A percentile compares a stretch with the other conserved stretches of the same genome.
Conservation (phyloP, 139 green algal species). For the Micromonas pusilla region DNA sequence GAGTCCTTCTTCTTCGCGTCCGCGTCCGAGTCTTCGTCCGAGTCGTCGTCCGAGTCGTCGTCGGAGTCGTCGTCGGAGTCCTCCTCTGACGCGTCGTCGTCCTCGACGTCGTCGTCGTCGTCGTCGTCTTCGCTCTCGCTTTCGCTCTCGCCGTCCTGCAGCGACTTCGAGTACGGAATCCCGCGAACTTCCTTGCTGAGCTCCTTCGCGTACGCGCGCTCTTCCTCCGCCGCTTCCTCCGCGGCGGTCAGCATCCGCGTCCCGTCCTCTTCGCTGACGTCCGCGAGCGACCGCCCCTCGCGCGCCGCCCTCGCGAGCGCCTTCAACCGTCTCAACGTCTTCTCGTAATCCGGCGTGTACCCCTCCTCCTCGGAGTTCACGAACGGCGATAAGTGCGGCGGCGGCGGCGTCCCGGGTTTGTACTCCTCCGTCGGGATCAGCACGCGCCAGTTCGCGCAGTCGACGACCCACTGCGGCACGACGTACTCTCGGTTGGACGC, state of each 20-base stretch:
- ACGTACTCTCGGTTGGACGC: constrained; percentile 70
- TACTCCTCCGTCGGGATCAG: constrained; percentile 70
- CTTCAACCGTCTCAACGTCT: constrained; percentile 24
- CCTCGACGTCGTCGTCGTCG: constrained; percentile 6
- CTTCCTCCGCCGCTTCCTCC: constrained; percentile 2
- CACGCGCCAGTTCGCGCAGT: constrained; percentile 81
- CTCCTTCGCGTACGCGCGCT: constrained; percentile 1
- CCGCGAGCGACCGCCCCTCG: not conserved
- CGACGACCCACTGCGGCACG: constrained; percentile 97
- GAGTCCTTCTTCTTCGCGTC: not conserved
- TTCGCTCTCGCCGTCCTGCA: not conserved
- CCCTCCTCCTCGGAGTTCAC: constrained; percentile 77
- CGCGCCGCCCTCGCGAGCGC: not conserved
- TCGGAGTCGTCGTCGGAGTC: not conserved
- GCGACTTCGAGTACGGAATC: not conserved
- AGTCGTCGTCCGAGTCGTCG: not conserved
- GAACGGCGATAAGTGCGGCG: constrained; percentile 96
- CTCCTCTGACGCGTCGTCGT: constrained; percentile 14
- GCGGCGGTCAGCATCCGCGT: not conserved
- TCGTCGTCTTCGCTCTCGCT: constrained; percentile 10
- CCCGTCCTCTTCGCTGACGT: not conserved
- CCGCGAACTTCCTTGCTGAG: not conserved
- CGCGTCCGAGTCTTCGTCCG: not conserved
- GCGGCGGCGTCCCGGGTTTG: constrained; percentile 59
- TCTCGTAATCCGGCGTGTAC: constrained; percentile 89